Base-by-base conservation (phyloP, 768 basidiomycete genomes). In the Boletus edulis region DNA sequence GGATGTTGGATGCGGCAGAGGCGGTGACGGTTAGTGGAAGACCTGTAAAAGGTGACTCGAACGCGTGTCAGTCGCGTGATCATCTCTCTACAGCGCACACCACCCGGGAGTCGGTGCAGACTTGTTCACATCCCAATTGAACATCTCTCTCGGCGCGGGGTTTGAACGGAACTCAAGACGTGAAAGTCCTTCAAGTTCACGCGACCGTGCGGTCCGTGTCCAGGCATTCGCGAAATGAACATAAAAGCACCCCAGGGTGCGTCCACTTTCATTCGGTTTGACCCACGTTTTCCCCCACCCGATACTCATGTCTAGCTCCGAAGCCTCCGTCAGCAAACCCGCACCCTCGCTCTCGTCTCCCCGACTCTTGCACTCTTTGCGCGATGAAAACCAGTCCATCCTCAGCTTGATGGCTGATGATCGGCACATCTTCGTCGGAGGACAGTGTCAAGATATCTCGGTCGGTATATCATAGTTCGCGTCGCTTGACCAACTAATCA, bases 361-460 rank as follows among this genome's bases (percentile, higher is more conserved):
- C 1, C 68, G 70, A 27, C 78, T 89, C 1, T 65, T 83, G 6
- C 90, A 92, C 67, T 84, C 87, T 4, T 76, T 92, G n/a, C 78
- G 84, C 58, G 84, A 89, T 67, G 74, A 79, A 40, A 76, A 79
- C 46, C 84, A 79, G 67, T 91, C 90, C 7, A 82, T 92, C 4
- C 75, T 93, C 31, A 85, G 87, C 65, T 73, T 93, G 14, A 88
- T 86, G 27, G 86, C 91, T 3, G 86, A 87, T 65, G 78, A 80
- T 7, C 67, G 75, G 13, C 80, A 89, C 64, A 89, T 96, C 43
- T 96, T 89, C 66, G 87, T 86, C 52, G 93, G 93, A 1, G 89
- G 84, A 60, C 92, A 94, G 66, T 82, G 80, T 46, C 75, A 82
- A 54, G 83, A 89, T 63, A 92, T 95, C 8, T 81, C 82, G 48